Evolutionary conservation across 805 yeast genomes (phyloP), one percentile per base, ranked within the genome.

Genomic region (Saturnispora halmiae): DNA sequence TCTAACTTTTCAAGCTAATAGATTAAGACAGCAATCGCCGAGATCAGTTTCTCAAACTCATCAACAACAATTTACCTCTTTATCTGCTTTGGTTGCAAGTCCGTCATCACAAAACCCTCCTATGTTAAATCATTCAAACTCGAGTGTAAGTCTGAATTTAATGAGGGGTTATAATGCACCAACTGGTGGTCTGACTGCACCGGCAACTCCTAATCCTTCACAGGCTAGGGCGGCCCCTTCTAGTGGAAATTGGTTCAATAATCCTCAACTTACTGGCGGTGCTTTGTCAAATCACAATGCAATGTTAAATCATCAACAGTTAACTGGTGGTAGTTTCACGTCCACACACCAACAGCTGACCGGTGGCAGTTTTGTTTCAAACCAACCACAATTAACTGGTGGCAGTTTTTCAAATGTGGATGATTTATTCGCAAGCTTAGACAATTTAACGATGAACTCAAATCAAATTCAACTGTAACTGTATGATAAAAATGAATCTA

Each of bases 11-110:
- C 51, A 49, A 33, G 38, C 56, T 3, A 57, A 58, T 15, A 50
- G 64, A 40, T 59, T 56, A 36, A 55, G 64, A 48, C 65, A 61
- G 38, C 65, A 60, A 44, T 56, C 64, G 6, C 61, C 64, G 20
- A 50, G 61, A 45, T 47, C 50, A 18, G 51, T 55, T 20, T 47
- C 59, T 1, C 49, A 42, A 39, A 38, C 25, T 13, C 45, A 36
- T 32, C 46, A 44, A 18, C 42, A 46, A n/a, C 56, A 44, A 22
- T 39, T 39, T 16, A 11, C 25, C 4, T 31, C 41, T 13, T 15
- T 39, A 13, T 39, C 42, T 6, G 22, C 37, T n/a, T 26, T 39
- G 11, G 42, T 24, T 15, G 42, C 42, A 4, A 39, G 31, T 22
- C 37, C 42, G 4, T 16, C 42, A 10, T 13, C 41, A 7, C 32